Evolutionary conservation across 2,329 filamentous ascomycete species (phyloP).

Genomic region (Cercospora sojina): DNA sequence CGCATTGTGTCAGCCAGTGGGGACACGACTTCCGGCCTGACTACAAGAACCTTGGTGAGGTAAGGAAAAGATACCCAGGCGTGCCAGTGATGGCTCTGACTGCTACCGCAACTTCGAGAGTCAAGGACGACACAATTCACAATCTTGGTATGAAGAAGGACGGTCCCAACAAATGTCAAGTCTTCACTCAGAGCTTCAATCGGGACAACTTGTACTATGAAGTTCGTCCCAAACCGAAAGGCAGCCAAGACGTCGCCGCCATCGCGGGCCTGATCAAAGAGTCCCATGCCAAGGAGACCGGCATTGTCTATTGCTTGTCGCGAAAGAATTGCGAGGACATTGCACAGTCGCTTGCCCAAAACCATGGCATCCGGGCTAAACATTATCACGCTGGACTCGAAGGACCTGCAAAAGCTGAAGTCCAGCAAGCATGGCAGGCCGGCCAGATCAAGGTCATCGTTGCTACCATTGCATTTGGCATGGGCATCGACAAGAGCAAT

Average conservation of each 20-base stretch:
- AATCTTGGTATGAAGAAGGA: constrained; percentile 74
- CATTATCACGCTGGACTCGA: constrained; percentile 85
- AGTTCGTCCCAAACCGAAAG: constrained; percentile 65
- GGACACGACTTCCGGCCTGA: constrained; percentile 96
- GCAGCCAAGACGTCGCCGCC: constrained; percentile 52
- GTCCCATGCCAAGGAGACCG: constrained; percentile 70
- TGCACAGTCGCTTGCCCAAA: constrained; percentile 63
- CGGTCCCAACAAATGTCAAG: constrained; percentile 54
- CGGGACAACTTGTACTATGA: constrained; percentile 92
- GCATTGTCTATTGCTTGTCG: constrained; percentile 92
- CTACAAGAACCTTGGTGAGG: constrained; percentile 79
- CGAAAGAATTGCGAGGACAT: constrained; percentile 78
- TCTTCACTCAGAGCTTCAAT: constrained; percentile 93
- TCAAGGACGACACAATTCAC: constrained; percentile 86
- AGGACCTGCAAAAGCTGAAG: constrained; percentile 62
- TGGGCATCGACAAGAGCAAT: constrained; percentile 99
- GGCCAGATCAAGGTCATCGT: constrained; percentile 75
- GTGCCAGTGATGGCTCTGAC: constrained; percentile 94
- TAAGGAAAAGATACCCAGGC: constrained; percentile 69
- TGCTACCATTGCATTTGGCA: constrained; percentile 96
- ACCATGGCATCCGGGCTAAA: constrained; percentile 67
- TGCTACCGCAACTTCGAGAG: constrained; percentile 89
- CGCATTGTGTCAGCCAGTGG: constrained; percentile 99
- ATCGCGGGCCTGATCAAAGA: constrained; percentile 67
- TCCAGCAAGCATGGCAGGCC: constrained; percentile 80